These are phyloP conservation scores for Mortierella sp. DNA, from an alignment of 371 early-diverging fungal species.

Conservation along the genomic window DNA sequence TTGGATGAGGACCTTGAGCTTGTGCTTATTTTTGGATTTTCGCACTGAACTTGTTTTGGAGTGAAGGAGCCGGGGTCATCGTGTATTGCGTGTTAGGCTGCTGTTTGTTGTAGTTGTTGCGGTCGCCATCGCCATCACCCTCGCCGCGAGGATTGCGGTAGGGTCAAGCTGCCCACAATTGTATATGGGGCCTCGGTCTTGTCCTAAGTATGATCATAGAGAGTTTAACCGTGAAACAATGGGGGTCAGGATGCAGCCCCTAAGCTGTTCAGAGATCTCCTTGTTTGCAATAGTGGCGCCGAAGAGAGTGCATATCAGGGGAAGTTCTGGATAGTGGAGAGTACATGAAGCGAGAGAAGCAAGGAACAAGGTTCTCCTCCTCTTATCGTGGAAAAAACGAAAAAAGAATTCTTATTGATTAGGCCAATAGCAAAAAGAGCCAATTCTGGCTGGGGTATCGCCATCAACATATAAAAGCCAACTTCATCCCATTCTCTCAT, in stretches of 20 bases:
- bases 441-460: not conserved
- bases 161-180: no score
- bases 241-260: no score
- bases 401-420: not conserved
- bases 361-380: constrained; percentile 3
- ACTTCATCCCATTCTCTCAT: constrained; percentile 15
- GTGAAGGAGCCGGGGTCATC: not conserved
- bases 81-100: not conserved
- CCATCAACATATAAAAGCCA: constrained; percentile 11
- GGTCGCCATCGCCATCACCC: no score
- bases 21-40: constrained; percentile 1
- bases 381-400: not conserved
- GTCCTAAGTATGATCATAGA: no score
- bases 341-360: not conserved
- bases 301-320: not conserved
- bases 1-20: not conserved
- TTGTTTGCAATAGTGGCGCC: not conserved
- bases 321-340: not conserved
- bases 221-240: no score
- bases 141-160: no score
- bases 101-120: no score
- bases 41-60: no score
- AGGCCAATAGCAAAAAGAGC: not conserved
- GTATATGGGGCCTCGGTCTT: no score
- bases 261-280: no score